A percentile compares a stretch with the other conserved stretches of the same genome.
Evolutionary conservation across 2,329 filamentous ascomycete genomes (phyloP).

Genomic region (Magnaporthiopsis poae): DNA sequence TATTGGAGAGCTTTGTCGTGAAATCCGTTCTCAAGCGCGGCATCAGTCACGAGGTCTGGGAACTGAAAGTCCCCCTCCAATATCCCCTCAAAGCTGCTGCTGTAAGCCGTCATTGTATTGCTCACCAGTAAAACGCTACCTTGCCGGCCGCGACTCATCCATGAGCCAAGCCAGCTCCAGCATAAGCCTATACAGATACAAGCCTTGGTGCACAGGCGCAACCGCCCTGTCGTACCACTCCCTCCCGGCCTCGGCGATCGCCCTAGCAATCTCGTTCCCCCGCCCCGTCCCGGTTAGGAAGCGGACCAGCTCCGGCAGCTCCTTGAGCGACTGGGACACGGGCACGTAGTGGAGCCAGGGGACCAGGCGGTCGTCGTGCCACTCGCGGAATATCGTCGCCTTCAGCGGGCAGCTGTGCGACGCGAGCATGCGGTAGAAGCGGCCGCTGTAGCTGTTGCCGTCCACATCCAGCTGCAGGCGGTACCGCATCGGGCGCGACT

Average conservation of each 20-base stretch:
- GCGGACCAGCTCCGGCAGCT: conserved; percentile 40
- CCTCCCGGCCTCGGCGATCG: conserved; percentile 42
- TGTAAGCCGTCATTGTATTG: too few species aligned
- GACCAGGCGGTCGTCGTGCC: conserved; percentile 46
- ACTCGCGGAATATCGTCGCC: conserved; percentile 42
- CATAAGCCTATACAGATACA: conserved; percentile 51
- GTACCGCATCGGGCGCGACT: conserved; percentile 25
- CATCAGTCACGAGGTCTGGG: too few species aligned
- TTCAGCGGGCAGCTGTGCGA: conserved; percentile 40
- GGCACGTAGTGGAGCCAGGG: conserved; percentile 51
- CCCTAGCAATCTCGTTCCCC: conserved; percentile 36
- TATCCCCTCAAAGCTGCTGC: too few species aligned
- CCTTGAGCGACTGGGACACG: conserved; percentile 37
- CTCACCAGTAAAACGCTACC: not conserved
- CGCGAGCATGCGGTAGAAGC: conserved; percentile 40
- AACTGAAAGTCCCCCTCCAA: too few species aligned
- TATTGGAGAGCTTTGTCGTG: too few species aligned
- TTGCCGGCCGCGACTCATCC: conserved; percentile 18
- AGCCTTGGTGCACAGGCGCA: conserved; percentile 46
- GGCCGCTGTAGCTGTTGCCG: conserved; percentile 45
- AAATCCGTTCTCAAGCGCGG: too few species aligned
- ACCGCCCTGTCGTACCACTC: conserved; percentile 45
- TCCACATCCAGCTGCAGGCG: conserved; percentile 42
- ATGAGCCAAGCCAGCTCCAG: conserved; percentile 40
- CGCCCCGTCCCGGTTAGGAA: conserved; percentile 34